Base-by-base conservation (phyloP, 1,284 basidiomycete genomes). In the Trichosporon sp. region DNA sequence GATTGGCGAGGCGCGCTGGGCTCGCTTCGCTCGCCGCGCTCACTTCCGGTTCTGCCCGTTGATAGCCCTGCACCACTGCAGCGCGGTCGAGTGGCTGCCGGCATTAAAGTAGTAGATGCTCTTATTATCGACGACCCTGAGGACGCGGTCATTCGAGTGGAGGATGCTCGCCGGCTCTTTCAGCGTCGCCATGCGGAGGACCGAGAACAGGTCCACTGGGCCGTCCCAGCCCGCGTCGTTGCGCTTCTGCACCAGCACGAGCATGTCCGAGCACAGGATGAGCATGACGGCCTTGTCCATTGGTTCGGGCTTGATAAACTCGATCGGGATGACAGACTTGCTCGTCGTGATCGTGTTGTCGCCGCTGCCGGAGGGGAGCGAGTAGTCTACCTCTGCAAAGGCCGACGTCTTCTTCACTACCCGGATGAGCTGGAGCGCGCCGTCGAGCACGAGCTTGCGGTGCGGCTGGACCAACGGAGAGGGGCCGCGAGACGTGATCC, bases 401-500 rank as follows among this genome's bases (percentile, higher is more conserved):
- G 91, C 86, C 23, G 88, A 85, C 3, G 89, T 86, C 78, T 95
- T 95, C 71, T 94, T 89, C 60, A 97, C 92, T 52, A 96, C 89
- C 29, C 93, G 87, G 11, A 90, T 92, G 34, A 98, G 83, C 59
- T 88, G 83, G 56, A 96, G 80, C 21, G 86, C 83, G 14, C 94
- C 94, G 73, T 95, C 92, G 86, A 94, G 89, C 64, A 94, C 90
- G 37, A 94, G 85, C 64, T 86, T 91, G 85, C 95, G 88, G 82
- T 99, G 96, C 14, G 95, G 96, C 79, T 99, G 96, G 29, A 99
- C 96, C 46, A 99, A 83, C 10, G 96, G 95, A 65, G 92, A 95
- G 3, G 93, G 91, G 78, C 96, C 96, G 72, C 87, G 89, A 27
- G 92, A 92, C 46, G 89, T 85, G 73, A 99, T 96, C 70, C 92